Evolutionary conservation across 1,139 yeast species (phyloP), one percentile per base, ranked within the genome.

Genomic region (Suzukiozyma palmioleophila): DNA sequence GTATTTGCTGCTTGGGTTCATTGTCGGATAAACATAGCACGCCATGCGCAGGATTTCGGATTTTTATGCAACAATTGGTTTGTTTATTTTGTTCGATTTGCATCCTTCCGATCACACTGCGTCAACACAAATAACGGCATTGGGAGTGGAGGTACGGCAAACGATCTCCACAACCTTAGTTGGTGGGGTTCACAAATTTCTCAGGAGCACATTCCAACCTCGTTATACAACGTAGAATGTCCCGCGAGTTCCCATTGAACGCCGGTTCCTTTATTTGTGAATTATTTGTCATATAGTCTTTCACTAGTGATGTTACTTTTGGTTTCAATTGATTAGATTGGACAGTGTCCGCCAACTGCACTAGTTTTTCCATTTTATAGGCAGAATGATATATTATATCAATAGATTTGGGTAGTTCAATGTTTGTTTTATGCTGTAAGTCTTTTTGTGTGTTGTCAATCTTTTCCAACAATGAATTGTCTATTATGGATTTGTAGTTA

Each of bases 331-430:
- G 36, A 9, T 42, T 41, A 7, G 32, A 28, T 31, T 41, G 44
- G 24, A 49, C 16, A 9, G 36, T 30, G 5, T 43, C 43, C 2
- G 57, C 47, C 16, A 60, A 39, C 27, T 58, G 59, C 14, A 47
- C 44, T 8, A 57, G 55, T 41, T 51, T 53, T 8, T 46, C 39
- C 28, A 63, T 34, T 39, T 53, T 55, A 41, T 60, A 56, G 4
- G 61, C 50, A 2, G 56, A 37, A 33, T 49, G 43, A 39, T 50
- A 53, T 25, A 62, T 40, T 39, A 47, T 48, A 39, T 63, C 66
- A 14, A 61, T 46, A 2, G 56, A 47, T 8, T 51, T 36, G 35
- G 52, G 60, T n/a, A 61, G 35, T 28, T 49, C 47, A 8, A 46
- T 41, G 38, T 51, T 49, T 5, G 46, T 43, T 32, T 42, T 14